Evolutionary conservation across 441 rosid genomes (phyloP), one percentile per base, ranked within the genome.

Genomic region (Corymbia citriodora): DNA sequence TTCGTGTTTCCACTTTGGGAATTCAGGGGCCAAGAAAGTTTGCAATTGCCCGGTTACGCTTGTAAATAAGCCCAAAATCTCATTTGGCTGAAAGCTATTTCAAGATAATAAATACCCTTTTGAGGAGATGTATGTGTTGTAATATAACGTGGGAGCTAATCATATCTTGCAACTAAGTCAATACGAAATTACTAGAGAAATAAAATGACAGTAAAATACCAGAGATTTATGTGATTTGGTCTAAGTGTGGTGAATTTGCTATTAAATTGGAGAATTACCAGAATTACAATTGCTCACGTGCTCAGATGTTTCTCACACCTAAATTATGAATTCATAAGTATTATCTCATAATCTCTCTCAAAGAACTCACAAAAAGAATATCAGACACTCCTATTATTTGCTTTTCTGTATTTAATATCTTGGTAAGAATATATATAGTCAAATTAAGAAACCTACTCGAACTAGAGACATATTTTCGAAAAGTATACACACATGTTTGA

Each of bases 271-370:
- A 59, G 45, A 59, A 59, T 59, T 59, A 23, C 0, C 0, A 59
- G 0, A 59, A 25, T 59, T 2, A 59, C 7, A 10, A 59, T 59
- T 0, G 7, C 3, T 59, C 14, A 59, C 18, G 8, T 0, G 15
- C n/a, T 14, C 0, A 1, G 17, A 2, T 31, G 10, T 68, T 68
- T 68, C 2, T 6, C 79, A 2, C 23, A 68, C 12, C 19, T 68
- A 4, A 17, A 68, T 31, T 31, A 68, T 8, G 17, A 68, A 31
- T 10, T 21, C 45, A 68, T 21, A 68, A 68, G 17, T 68, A 68
- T 68, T 68, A 18, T 68, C 79, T 68, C 12, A 16, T 21, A 17
- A 68, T 68, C 18, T 16, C 79, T 68, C 23, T 15, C 23, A 16
- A 8, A 68, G 40, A 16, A 31, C 21, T 68, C 36, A 29, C 72